Evolutionary conservation across 495 filamentous ascomycete species (phyloP).

Genomic region (Evernia prunastri): DNA sequence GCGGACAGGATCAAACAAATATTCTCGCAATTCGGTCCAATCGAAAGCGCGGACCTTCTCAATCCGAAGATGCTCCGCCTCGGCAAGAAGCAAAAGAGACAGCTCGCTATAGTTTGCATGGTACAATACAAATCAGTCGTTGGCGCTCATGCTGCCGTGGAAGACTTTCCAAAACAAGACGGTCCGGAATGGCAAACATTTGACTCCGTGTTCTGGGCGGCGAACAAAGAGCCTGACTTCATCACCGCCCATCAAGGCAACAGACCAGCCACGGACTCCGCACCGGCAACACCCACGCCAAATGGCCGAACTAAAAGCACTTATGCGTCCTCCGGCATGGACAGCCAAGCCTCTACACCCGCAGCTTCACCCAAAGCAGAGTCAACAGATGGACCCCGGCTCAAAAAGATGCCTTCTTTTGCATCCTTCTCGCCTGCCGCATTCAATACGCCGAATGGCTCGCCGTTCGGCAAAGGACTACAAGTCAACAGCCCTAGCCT

Average conservation of each 20-base stretch:
- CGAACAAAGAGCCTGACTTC: constrained; percentile 45
- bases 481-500: constrained; percentile 42
- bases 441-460: constrained; percentile 29
- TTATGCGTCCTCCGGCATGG: neutral
- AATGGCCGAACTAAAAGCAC: constrained; percentile 4
- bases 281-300: constrained; percentile 24
- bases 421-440: constrained; percentile 42
- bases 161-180: constrained; percentile 45
- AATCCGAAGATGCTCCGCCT: constrained; percentile 50
- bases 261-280: constrained; percentile 14
- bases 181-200: constrained; percentile 40
- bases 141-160: constrained; percentile 53
- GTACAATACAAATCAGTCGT: constrained; percentile 54
- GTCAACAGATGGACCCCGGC: constrained; percentile 14
- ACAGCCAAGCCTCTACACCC: constrained; percentile 13
- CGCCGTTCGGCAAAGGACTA: constrained; percentile 31
- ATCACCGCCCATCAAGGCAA: constrained; percentile 25
- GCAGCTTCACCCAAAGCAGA: constrained; percentile 3
- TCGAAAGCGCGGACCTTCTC: constrained; percentile 49
- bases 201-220: constrained; percentile 53
- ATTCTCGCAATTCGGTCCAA: constrained; percentile 50
- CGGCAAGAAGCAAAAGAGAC: constrained; percentile 48
- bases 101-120: constrained; percentile 47
- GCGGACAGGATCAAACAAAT: constrained; percentile 39
- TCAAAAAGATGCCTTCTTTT: constrained; percentile 43